Evolutionary conservation across 2,329 filamentous ascomycete genomes (phyloP), one percentile per base, ranked within the genome.

Genomic region (Emergomyces pasteurianus): DNA sequence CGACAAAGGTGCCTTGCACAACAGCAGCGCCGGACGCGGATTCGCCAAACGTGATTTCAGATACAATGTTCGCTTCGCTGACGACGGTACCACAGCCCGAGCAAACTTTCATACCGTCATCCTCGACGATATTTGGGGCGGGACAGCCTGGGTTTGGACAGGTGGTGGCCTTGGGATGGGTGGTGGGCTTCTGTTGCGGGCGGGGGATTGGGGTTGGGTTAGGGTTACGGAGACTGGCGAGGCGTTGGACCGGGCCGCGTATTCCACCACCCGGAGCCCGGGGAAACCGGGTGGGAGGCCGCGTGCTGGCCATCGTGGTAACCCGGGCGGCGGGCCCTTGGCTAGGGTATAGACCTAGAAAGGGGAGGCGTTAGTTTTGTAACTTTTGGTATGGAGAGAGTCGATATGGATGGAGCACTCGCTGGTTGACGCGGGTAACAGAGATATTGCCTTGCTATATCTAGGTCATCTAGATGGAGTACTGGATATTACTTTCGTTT

Each of bases 21-120:
- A 95, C 83, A 58, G 92, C 92, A 56, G 89, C 90, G 68, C 94
- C 94, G 40, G 85, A 86, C 0, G 89, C 85, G 34, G 85, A 88
- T 77, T 99, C 92, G 65, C 91, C 91, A 70, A 97, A 99, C 26
- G 87, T 87, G 64, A 97, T 84, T 73, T 99, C 94, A 56, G 90
- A 84, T 62, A 96, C 92, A 64, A 97, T 96, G 70, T 95, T 91
- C 71, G 85, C 86, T 70, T 95, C 88, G 67, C 89, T 87, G 60
- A 92, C 84, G 66, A 96, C 85, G 63, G 85, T 86, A 81, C 91
- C 92, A 74, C 94, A 97, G 54, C 84, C 87, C 63, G 86, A 84
- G 75, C 94, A 97, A 66, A 89, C 80, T 64, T 78, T 76, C 63
- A 78, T 71, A 18, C 75, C 75, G 61, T 78, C 76, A 67, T 78